Percentiles rank a stretch among this genome's conserved stretches.
Conservation (phyloP, 2,329 filamentous ascomycete genomes). For the Claviceps sp. region DNA sequence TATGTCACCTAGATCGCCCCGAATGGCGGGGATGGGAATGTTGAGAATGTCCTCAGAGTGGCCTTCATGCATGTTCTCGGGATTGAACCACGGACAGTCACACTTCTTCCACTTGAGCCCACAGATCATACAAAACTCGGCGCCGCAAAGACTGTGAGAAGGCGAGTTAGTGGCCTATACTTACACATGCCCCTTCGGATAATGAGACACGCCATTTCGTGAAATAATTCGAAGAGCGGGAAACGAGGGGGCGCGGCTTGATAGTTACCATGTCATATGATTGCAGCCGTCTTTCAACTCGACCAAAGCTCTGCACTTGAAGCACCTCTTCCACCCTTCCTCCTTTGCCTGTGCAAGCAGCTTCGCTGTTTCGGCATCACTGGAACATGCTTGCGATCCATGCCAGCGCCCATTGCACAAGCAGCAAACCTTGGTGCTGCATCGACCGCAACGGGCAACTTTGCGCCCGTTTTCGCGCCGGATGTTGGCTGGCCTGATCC, state of each 20-base stretch:
- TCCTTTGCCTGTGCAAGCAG: constrained; percentile 53
- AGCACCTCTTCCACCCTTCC: constrained; percentile 63
- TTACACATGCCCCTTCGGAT: background rate
- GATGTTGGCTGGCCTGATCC: constrained; percentile 63
- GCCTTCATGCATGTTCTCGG: constrained; percentile 40
- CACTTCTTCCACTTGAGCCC: constrained; percentile 72
- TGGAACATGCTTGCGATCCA: constrained; percentile 52
- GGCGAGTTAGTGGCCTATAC: background rate
- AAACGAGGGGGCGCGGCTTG: background rate
- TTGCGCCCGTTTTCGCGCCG: constrained; percentile 44
- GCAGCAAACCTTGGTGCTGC: constrained; percentile 61
- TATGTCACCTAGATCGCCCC: constrained; percentile 12
- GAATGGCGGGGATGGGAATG: constrained; percentile 25
- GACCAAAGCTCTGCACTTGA: constrained; percentile 58
- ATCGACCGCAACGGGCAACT: constrained; percentile 56
- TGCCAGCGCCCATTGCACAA: constrained; percentile 66
- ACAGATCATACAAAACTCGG: constrained; percentile 81
- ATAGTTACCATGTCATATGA: constrained; percentile 68
- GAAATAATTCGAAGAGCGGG: too few relatives aligned
- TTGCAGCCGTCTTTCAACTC: constrained; percentile 75
- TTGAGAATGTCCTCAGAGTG: constrained; percentile 36
- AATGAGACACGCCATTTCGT: background rate
- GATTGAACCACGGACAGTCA: constrained; percentile 69
- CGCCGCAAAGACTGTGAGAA: constrained; percentile 51
- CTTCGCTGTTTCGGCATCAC: constrained; percentile 50